phyloP scores from a whole-genome alignment of 352 stramenopile species.

The Hyaloperonospora arabidopsidis region DNA sequence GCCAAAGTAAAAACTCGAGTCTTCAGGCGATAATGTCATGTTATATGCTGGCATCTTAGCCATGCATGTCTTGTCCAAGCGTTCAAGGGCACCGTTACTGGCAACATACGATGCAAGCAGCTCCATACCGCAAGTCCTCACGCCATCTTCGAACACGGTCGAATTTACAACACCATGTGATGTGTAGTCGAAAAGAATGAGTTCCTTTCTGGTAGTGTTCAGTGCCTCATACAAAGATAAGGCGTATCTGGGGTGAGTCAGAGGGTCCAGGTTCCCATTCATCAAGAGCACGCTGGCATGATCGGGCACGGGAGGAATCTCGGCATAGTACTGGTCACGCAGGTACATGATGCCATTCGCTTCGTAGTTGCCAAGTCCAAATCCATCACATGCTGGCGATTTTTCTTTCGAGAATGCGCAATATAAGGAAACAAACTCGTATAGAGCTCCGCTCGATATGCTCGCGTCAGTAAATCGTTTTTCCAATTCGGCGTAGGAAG shows the following conservation, averaged over 20 bases:
- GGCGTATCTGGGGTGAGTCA: slow-evolving; percentile 48
- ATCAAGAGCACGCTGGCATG: slow-evolving; percentile 41
- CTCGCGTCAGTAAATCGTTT: slow-evolving; percentile 17
- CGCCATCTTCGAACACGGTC: not conserved
- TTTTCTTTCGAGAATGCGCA: too few species aligned
- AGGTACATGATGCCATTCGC: slow-evolving; percentile 27
- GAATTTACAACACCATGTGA: slow-evolving; percentile 16
- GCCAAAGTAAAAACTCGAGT: slow-evolving; percentile 29
- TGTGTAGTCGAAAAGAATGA: slow-evolving; percentile 41
- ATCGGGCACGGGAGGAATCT: slow-evolving; percentile 27
- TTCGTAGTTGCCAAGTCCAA: slow-evolving; percentile 12
- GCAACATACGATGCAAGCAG: slow-evolving; percentile 39
- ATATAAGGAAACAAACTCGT: too few species aligned
- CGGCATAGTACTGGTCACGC: slow-evolving; percentile 47
- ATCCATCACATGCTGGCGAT: not conserved
- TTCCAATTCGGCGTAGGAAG: slow-evolving; percentile 6
- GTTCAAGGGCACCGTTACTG: slow-evolving; percentile 23
- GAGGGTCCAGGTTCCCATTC: slow-evolving; percentile 42
- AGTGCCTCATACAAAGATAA: slow-evolving; percentile 27
- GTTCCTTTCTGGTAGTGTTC: slow-evolving; percentile 28
- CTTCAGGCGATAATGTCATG: slow-evolving; percentile 17
- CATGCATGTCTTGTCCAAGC: slow-evolving; percentile 29
- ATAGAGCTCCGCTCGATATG: slow-evolving; percentile 17
- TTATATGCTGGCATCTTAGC: slow-evolving; percentile 21
- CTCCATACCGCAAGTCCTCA: slow-evolving; percentile 36